Evolutionary conservation across 179 eudicot genomes (phyloP).

Genomic region (Sideroxylon spinosum): DNA sequence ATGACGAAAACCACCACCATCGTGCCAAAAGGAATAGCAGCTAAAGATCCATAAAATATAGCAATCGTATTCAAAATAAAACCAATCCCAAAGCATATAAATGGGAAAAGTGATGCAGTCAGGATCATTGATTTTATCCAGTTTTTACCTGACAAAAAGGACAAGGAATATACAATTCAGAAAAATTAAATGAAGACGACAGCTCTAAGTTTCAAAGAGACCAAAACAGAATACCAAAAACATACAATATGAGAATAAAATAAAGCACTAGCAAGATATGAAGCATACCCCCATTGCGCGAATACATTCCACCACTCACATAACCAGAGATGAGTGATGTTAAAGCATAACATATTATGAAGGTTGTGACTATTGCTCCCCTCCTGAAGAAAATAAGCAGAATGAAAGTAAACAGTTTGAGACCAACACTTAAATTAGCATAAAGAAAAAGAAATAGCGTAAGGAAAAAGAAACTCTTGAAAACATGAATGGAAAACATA

Average conservation of each 20-base stretch:
- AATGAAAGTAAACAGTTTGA: conserved; percentile 1
- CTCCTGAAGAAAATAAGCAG: conserved; percentile 44
- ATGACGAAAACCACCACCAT: conserved; percentile 75
- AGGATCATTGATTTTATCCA: conserved; percentile 86
- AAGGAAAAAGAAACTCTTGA: not conserved
- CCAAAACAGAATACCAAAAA: not conserved
- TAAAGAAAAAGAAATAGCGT: not conserved
- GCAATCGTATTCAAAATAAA: conserved; percentile 72
- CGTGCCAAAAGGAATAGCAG: conserved; percentile 88
- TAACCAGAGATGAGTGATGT: conserved; percentile 83
- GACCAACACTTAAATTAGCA: not conserved
- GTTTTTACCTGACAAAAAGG: conserved; percentile 52
- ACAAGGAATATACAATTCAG: not conserved
- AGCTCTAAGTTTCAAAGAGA: not conserved
- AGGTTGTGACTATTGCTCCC: conserved; percentile 77
- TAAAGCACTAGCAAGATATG: not conserved
- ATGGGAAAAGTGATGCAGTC: conserved; percentile 79
- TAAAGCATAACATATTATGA: conserved; percentile 77
- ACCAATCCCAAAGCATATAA: conserved; percentile 85
- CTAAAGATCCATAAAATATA: conserved; percentile 74
- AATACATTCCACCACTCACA: conserved; percentile 89
- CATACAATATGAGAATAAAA: not conserved
- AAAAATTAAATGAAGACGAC: not conserved
- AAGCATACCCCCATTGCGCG: conserved; percentile 77
- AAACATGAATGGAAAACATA: not conserved